Percentiles rank a stretch among this genome's conserved stretches.
These are phyloP conservation scores for Lantana camara DNA, from an alignment of 257 asterid species.

Conservation along the genomic window DNA sequence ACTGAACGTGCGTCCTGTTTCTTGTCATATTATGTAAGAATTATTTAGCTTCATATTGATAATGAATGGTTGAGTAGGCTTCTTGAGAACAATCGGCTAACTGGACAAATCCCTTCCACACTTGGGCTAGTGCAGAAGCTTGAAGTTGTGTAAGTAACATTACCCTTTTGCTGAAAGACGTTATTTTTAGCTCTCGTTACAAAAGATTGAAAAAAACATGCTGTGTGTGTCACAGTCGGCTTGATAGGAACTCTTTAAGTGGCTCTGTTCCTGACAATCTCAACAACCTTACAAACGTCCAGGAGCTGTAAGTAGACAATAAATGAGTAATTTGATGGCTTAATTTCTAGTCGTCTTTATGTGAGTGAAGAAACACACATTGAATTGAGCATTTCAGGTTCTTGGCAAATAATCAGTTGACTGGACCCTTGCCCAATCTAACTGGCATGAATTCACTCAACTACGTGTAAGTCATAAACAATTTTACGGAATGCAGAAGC, in stretches of 20 bases:
- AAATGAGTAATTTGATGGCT: neutral
- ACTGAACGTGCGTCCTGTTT: neutral
- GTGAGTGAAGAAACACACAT: neutral
- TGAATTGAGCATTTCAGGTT: conserved; percentile 41
- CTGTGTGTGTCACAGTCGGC: conserved; percentile 53
- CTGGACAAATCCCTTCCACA: conserved; percentile 72
- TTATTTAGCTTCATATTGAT: conserved; percentile 5
- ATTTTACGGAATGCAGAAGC: neutral
- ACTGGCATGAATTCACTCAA: conserved; percentile 55
- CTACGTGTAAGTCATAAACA: conserved; percentile 60
- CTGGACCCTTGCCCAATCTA: conserved; percentile 73
- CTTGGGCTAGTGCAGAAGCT: conserved; percentile 56
- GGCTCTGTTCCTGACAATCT: conserved; percentile 69
- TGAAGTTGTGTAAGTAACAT: conserved; percentile 83
- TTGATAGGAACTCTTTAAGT: conserved; percentile 59
- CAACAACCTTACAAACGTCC: conserved; percentile 60
- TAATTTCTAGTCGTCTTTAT: neutral
- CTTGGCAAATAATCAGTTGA: conserved; percentile 68
- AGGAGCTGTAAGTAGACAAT: conserved; percentile 66
- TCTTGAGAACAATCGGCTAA: conserved; percentile 64
- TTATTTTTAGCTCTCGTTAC: neutral
- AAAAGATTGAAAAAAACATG: conserved; percentile 15
- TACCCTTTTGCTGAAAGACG: neutral
- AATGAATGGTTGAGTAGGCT: conserved; percentile 50
- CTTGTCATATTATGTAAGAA: neutral